Evolutionary conservation across 306 rosid species (phyloP).

Genomic region (Quercus wislizeni): DNA sequence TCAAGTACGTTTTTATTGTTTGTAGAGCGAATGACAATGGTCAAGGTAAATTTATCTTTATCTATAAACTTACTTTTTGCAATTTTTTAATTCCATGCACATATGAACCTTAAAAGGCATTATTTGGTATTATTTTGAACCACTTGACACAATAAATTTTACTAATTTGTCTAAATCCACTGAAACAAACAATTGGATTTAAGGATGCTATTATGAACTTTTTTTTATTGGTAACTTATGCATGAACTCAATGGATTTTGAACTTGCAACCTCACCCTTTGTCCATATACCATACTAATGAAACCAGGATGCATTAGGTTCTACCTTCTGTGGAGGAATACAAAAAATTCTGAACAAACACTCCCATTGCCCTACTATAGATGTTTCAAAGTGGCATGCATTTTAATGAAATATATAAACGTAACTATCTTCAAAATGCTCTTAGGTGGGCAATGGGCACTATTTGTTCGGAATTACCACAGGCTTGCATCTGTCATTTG

Average conservation of each 20-base stretch:
- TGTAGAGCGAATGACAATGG: conserved; percentile 96
- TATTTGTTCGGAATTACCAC: too few species aligned
- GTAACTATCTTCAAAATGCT: too few species aligned
- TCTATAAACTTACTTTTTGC: not conserved
- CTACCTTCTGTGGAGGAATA: not conserved
- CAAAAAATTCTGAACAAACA: too few species aligned
- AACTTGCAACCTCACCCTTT: too few species aligned
- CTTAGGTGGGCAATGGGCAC: too few species aligned
- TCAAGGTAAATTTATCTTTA: conserved; percentile 63
- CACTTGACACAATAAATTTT: not conserved
- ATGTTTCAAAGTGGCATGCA: too few species aligned
- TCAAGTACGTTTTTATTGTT: conserved; percentile 85
- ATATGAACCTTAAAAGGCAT: not conserved
- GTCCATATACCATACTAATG: not conserved
- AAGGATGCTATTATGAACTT: not conserved
- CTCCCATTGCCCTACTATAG: too few species aligned
- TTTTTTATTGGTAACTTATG: not conserved
- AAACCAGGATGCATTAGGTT: not conserved
- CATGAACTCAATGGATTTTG: too few species aligned
- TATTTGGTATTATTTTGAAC: not conserved
- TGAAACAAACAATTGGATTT: not conserved
- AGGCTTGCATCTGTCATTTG: too few species aligned
- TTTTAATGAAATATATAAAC: too few species aligned
- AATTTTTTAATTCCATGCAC: not conserved
- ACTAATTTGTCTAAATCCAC: not conserved